A percentile compares a stretch with the other conserved stretches of the same genome.
phyloP scores from a whole-genome alignment of 805 yeast species.

The Cyberlindnera nakhonratchasimensis region DNA sequence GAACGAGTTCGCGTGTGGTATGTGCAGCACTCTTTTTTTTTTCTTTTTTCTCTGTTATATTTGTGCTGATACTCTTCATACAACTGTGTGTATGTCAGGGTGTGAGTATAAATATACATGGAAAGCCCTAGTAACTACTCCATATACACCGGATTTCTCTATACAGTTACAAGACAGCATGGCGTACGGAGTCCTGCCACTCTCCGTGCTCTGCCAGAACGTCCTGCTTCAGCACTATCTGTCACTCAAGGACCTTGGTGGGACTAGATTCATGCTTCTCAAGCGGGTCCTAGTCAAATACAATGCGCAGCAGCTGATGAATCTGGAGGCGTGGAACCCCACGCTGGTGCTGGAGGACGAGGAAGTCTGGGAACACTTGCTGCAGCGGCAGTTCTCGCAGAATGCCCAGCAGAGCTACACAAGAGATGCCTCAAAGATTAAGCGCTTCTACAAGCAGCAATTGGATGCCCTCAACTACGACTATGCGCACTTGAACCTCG shows the following conservation, averaged over 20 bases:
- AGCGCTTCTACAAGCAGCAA: conserved; percentile 20
- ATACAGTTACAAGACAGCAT: not conserved
- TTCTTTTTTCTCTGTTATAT: no score
- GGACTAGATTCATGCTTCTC: conserved; percentile 33
- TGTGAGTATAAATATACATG: no score
- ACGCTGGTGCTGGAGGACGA: conserved; percentile 37
- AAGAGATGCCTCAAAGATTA: conserved; percentile 21
- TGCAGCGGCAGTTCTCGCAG: conserved; percentile 35
- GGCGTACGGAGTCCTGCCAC: conserved; percentile 18
- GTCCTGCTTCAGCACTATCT: conserved; percentile 21
- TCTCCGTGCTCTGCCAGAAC: conserved; percentile 26
- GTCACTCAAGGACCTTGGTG: conserved; percentile 27
- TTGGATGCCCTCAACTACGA: conserved; percentile 18
- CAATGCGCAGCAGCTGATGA: conserved; percentile 30
- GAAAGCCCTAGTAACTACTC: no score
- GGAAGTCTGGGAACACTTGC: conserved; percentile 32
- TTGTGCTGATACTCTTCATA: no score
- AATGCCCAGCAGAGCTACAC: conserved; percentile 31
- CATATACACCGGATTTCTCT: not conserved
- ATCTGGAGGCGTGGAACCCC: conserved; percentile 32
- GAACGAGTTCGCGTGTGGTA: no score
- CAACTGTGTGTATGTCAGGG: no score
- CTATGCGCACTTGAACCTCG: conserved; percentile 11
- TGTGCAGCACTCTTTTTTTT: no score
- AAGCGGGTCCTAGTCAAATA: conserved; percentile 29